Conservation (phyloP, 352 stramenopile species). For the Pythium guiyangense region DNA sequence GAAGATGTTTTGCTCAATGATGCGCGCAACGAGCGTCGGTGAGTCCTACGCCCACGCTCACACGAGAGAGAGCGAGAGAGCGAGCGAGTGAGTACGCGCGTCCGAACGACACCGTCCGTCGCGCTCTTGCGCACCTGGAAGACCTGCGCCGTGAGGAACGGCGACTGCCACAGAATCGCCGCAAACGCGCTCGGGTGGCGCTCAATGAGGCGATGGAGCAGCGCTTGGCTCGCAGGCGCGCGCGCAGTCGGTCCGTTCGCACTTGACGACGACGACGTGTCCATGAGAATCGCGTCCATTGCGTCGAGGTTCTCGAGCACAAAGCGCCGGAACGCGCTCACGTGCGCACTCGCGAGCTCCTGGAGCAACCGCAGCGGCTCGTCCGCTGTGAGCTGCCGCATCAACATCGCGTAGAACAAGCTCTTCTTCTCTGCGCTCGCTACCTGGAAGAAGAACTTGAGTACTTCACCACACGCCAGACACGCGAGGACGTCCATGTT, state of each 20-base stretch:
- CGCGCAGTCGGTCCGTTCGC: background rate
- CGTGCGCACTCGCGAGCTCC: conserved; percentile 23
- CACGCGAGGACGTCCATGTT: conserved; percentile 25
- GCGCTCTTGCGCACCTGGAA: conserved; percentile 71
- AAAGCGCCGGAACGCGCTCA: conserved; percentile 36
- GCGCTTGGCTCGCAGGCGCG: background rate
- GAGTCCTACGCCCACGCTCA: conserved; percentile 28
- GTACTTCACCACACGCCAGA: conserved; percentile 24
- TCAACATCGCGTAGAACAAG: conserved; percentile 36
- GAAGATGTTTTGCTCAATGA: conserved; percentile 76
- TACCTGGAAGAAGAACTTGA: conserved; percentile 30
- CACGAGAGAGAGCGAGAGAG: background rate
- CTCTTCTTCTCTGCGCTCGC: conserved; percentile 13
- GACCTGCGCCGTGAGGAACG: conserved; percentile 59
- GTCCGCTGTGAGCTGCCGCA: conserved; percentile 18
- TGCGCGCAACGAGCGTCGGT: conserved; percentile 45
- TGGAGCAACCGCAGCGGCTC: conserved; percentile 25
- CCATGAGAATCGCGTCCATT: conserved; percentile 43
- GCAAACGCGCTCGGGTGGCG: conserved; percentile 47
- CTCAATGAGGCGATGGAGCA: conserved; percentile 67
- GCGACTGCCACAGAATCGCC: conserved; percentile 49
- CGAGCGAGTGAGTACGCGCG: background rate
- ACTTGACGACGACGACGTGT: background rate
- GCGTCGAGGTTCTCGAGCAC: conserved; percentile 38
- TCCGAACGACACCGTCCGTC: too few relatives aligned